Evolutionary conservation across 2,329 filamentous ascomycete species (phyloP), one percentile per base, ranked within the genome.

Genomic region (Cladosporium oxysporum): DNA sequence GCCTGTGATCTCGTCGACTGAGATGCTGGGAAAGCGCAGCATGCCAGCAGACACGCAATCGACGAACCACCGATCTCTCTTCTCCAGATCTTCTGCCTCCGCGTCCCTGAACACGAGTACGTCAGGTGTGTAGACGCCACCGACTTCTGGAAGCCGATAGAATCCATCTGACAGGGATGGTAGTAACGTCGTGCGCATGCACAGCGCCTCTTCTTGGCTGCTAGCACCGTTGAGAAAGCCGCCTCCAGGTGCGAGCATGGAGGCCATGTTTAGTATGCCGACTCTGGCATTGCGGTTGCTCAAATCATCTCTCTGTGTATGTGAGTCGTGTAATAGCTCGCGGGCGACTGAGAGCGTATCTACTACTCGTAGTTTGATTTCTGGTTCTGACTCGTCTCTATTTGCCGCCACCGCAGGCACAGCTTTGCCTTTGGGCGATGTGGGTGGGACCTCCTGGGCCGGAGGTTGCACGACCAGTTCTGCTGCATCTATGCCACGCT

Each of bases 251-350:
- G 81, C 81, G 1, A 88, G 79, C 0, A 86, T 85, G 0, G 86
- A 88, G 0, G 86, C 86, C 85, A 88, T 88, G 73, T 87, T 88
- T 1, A 88, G 78, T 31, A 89, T 78, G 2, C 80, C 84, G 0
- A 85, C 79, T 23, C 81, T 79, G 1, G 64, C 70, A 44, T 66
- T 66, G 60, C 66, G 69, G 41, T 69, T 67, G 68, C 37, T 58
- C 12, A 67, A 66, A 12, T 65, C 65, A 16, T 65, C 70, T 58
- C 70, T 69, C 52, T 69, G 67, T 8, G 68, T 58, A 16, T 66
- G 64, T 41, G 71, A 71, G 71, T 28, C 71, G 65, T n/a, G 69
- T 67, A 18, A 70, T 71, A 47, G 72, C 58, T 47, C 68, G 67
- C 33, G 70, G 0, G 86, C 86, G 0, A 84, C 85, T 2, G 80